Evolutionary conservation across 1,284 basidiomycete genomes (phyloP), one percentile per base, ranked within the genome.

Genomic region (Caloboletus inedulis): DNA sequence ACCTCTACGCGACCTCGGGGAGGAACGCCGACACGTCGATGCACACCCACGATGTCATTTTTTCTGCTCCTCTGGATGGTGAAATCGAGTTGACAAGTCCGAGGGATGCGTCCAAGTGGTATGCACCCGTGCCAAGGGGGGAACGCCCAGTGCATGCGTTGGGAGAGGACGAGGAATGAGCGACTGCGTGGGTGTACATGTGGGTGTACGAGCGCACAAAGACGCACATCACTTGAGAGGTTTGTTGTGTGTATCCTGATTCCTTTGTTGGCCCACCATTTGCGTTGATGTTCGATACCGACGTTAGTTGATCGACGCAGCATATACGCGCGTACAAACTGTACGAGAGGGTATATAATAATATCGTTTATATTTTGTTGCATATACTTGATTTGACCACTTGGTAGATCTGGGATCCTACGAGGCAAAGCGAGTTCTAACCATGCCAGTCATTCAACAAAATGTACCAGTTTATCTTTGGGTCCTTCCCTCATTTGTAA

Each of bases 1-100:
- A 81, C 51, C 72, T 85, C 10, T 86, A 82, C 67, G 63, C 73
- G 6, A 82, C 74, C 1, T 81, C 82, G 14, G 87, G 88, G 2
- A 76, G 77, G 29, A 86, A 89, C 57, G 78, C 79, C 4, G 37
- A 70, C 23, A 51, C 48, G 14, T 53, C 45, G 29, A 59, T 29
- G 52, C 54, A 41, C 29, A 50, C 39, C 0, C 21, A 29, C 6
- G 51, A 52, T 0, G 53, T 59, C 23, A 25, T 68, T 6, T 69
- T 69, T 43, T 56, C 68, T 7, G 52, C 50, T 3, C 43, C 63
- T 40, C 5, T 25, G n/a, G 37, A 65, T 10, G 61, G 56, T 18
- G 63, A 59, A 23, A 72, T 73, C 34, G 67, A 74, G 53, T 48
- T 74, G 51, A 62, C 66, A 40, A 54, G 51, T 29, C 50, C 62